Conservation (phyloP, 805 yeast species). For the Hanseniaspora thailandica region DNA sequence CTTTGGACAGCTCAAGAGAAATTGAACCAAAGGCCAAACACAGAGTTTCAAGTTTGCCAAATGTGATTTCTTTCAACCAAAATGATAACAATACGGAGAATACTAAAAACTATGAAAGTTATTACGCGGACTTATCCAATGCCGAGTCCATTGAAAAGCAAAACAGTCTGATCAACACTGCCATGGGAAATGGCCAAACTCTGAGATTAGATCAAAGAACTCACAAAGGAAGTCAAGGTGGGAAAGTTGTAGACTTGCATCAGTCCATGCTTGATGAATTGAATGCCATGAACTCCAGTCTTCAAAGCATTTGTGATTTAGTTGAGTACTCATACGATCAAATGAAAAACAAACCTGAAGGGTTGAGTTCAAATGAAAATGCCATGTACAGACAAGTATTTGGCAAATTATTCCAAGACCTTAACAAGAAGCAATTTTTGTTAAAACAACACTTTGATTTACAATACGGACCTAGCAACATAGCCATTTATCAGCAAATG, state of each 20-base stretch:
- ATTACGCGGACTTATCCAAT: background rate
- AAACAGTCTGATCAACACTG: background rate
- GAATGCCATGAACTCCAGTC: slow-evolving; percentile 1
- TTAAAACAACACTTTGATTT: slow-evolving; percentile 3
- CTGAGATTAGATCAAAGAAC: background rate
- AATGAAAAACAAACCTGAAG: background rate
- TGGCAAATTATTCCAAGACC: background rate
- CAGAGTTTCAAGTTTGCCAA: slow-evolving; percentile 5
- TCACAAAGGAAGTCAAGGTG: background rate
- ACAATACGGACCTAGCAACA: background rate
- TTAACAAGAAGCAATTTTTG: background rate
- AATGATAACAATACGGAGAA: background rate
- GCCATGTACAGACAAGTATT: slow-evolving; percentile 4
- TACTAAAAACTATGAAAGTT: no score
- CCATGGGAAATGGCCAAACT: background rate
- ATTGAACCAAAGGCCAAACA: background rate
- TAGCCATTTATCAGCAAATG: background rate
- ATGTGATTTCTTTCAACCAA: background rate
- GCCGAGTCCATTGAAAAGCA: background rate
- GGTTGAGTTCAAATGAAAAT: background rate
- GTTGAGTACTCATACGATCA: slow-evolving; percentile 4
- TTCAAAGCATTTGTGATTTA: slow-evolving; percentile 5
- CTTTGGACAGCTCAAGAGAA: background rate
- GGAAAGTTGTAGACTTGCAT: background rate
- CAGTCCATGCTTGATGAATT: slow-evolving; percentile 3